Evolutionary conservation across 108 stramenopile species (phyloP), one percentile per base, ranked within the genome.

Genomic region (Skeletonema grethae): DNA sequence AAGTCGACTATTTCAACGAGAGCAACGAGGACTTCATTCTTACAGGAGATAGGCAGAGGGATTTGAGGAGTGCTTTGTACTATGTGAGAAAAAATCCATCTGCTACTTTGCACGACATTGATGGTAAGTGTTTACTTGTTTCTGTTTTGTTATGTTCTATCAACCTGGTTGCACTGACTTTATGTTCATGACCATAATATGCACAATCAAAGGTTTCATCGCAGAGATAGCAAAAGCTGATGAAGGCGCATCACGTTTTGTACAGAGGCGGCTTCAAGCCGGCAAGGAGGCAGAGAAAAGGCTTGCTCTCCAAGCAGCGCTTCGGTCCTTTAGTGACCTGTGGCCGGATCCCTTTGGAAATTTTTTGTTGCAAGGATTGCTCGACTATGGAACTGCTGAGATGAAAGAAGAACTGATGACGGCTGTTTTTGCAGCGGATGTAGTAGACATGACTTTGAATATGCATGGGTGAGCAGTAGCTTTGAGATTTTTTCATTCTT

Each of bases 341-440:
- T 83, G 88, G 56, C 86, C 86, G n/a, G 96, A 96, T 71, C 86
- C 88, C 2, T 90, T 90, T 69, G 96, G 96, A 34, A 93, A 93
- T 65, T 93, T 95, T 66, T 91, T 99, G 59, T 80, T 99, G n/a
- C 97, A 97, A 69, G 97, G 96, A 66, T 85, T 97, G 31, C 80
- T 98, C 12, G 94, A 94, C 20, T 88, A 86, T 57, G 95, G 95
- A 9, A 88, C 89, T 31, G 69, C 80, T 18, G 85, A 87, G n/a
- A 86, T 91, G 74, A 89, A 83, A 32, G 80, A 82, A 28, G 83
- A 83, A 56, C 61, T 90, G 9, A 69, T 84, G 32, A 71, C 76
- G 10, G 84, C 86, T 1, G 57, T 94, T 53, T 62, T 53, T 9
- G 65, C 69, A 57, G 88, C 87, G 34, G 88, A 90, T 45, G 87